phyloP scores from a whole-genome alignment of 2,329 filamentous ascomycete genomes.

The Sclerotinia sclerotiorum region DNA sequence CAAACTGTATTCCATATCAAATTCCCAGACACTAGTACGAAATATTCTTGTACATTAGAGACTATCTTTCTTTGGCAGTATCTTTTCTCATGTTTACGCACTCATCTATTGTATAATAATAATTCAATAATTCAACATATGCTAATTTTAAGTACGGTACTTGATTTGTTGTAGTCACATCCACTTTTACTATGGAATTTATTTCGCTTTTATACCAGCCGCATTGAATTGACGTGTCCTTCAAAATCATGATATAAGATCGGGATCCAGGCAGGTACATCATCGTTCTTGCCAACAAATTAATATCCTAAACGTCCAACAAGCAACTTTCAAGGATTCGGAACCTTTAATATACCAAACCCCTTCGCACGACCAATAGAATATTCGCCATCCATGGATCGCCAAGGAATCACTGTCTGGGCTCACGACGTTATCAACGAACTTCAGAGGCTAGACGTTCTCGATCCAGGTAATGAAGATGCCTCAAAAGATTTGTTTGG shows the following conservation, averaged over 20 bases:
- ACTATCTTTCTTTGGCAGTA: neutral
- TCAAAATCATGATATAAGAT: neutral
- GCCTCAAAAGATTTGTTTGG: neutral
- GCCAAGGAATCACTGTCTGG: conserved; percentile 4
- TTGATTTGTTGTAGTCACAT: neutral
- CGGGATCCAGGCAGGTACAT: neutral
- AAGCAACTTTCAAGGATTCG: neutral
- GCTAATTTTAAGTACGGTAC: neutral
- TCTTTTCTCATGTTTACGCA: neutral
- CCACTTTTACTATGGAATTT: neutral
- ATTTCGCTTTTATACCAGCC: too few species aligned
- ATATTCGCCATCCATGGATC: neutral
- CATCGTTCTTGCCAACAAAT: neutral
- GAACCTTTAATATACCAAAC: neutral
- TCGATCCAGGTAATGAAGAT: neutral
- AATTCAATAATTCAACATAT: neutral
- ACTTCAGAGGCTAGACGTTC: neutral
- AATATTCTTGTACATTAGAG: neutral
- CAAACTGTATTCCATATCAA: neutral
- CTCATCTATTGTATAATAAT: neutral
- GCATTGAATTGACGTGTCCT: neutral
- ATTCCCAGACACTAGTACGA: neutral
- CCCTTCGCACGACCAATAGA: neutral
- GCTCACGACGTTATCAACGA: conserved; percentile 7
- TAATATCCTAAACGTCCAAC: neutral